Evolutionary conservation across 208 protist genomes (phyloP).

Genomic region (Crithidia thermophila): DNA sequence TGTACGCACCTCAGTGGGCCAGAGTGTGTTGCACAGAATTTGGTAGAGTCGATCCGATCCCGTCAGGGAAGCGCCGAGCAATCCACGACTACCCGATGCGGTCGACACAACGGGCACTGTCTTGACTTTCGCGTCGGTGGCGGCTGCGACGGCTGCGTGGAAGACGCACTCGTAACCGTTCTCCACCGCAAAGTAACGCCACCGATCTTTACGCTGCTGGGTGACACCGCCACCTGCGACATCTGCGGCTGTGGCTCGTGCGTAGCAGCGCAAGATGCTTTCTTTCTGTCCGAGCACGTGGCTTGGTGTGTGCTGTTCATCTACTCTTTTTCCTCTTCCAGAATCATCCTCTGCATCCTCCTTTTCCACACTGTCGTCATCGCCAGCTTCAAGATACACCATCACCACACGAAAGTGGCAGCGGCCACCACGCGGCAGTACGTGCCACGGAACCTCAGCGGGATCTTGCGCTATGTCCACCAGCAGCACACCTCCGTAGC

Average conservation of each 20-base stretch:
- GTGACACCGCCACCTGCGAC: background rate
- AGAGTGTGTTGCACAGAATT: conserved; percentile 64
- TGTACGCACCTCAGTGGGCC: conserved; percentile 34
- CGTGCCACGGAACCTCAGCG: conserved; percentile 49
- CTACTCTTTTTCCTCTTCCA: background rate
- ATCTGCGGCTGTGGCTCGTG: background rate
- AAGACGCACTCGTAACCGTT: conserved; percentile 37
- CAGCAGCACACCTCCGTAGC: conserved; percentile 48
- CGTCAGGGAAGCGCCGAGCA: conserved; percentile 43
- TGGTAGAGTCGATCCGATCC: conserved; percentile 55
- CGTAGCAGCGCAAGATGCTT: background rate
- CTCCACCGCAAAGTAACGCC: conserved; percentile 30
- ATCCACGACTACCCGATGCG: conserved; percentile 19
- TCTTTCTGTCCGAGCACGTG: background rate
- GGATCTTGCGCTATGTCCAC: conserved; percentile 34
- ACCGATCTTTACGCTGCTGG: conserved; percentile 16
- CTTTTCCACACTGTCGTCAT: background rate
- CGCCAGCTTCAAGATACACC: conserved; percentile 16
- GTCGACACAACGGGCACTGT: conserved; percentile 14
- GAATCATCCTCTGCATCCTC: conserved; percentile 11
- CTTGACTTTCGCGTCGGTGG: background rate
- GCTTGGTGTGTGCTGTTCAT: no score
- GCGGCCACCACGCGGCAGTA: conserved; percentile 17
- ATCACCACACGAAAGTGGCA: conserved; percentile 47
- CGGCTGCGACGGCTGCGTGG: background rate